Percentiles rank a stretch among this genome's conserved stretches.
Evolutionary conservation across 495 filamentous ascomycete species (phyloP).

Genomic region (Pseudoneurospora amorphoporcata): DNA sequence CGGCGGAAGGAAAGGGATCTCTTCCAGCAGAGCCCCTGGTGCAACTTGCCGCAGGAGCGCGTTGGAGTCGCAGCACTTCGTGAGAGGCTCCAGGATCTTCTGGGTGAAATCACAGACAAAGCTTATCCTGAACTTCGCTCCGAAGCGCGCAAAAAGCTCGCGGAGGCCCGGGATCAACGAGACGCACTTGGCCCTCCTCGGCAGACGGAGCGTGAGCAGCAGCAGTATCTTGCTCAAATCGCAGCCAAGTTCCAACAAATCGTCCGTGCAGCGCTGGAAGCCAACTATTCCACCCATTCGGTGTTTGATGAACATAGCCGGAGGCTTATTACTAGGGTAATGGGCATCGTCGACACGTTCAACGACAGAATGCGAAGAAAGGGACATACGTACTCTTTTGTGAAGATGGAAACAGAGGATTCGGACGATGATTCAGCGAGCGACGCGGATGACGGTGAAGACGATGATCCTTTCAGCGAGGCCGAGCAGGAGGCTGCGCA

Average conservation of each 20-base stretch:
- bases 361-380: not conserved
- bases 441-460: not conserved
- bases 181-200: slow-evolving; percentile 34
- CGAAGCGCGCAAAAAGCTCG: slow-evolving; percentile 32
- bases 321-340: slow-evolving; percentile 31
- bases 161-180: slow-evolving; percentile 20
- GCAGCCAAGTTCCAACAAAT: slow-evolving; percentile 32
- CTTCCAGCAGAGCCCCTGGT: slow-evolving; percentile 32
- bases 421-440: not conserved
- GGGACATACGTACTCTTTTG: not conserved
- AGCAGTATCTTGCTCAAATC: slow-evolving; percentile 30
- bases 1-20: not conserved
- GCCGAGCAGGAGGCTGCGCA: not conserved
- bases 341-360: slow-evolving; percentile 21
- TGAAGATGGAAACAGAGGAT: not conserved
- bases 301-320: slow-evolving; percentile 15
- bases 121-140: slow-evolving; percentile 39
- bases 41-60: slow-evolving; percentile 27
- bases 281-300: slow-evolving; percentile 30
- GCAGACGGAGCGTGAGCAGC: slow-evolving; percentile 31
- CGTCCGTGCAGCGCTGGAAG: slow-evolving; percentile 25
- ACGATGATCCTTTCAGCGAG: not conserved
- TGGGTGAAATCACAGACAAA: slow-evolving; percentile 31
- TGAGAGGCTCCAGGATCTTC: slow-evolving; percentile 28
- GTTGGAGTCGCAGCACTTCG: slow-evolving; percentile 41